phyloP scores from a whole-genome alignment of 2,329 filamentous ascomycete genomes.

The Diaporthe citri region DNA sequence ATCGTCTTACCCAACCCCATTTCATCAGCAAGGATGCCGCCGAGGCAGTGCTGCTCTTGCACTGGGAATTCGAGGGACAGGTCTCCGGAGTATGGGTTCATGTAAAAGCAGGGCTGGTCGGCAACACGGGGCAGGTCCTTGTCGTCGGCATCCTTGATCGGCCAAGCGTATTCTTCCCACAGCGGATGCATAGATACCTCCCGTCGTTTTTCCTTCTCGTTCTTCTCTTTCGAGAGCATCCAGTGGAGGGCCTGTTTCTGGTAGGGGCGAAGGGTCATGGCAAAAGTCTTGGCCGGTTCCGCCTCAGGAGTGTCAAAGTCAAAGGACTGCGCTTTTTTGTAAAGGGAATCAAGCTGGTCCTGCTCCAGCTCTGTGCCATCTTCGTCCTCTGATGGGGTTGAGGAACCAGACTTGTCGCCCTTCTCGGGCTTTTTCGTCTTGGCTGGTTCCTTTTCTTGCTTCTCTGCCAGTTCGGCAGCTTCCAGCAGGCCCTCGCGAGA shows the following conservation, averaged over 20 bases:
- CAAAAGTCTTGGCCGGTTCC: constrained; percentile 85
- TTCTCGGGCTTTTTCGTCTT: constrained; percentile 33
- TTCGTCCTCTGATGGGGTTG: constrained; percentile 73
- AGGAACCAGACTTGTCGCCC: constrained; percentile 58
- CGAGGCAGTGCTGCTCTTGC: constrained; percentile 94
- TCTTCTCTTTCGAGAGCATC: constrained; percentile 95
- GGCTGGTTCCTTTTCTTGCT: constrained; percentile 69
- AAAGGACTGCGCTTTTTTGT: constrained; percentile 96
- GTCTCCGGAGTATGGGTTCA: constrained; percentile 97
- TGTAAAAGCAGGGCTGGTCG: constrained; percentile 83
- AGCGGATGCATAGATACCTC: constrained; percentile 93
- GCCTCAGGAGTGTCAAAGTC: constrained; percentile 93
- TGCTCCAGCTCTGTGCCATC: constrained; percentile 94
- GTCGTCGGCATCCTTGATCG: constrained; percentile 87
- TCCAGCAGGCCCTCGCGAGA: constrained; percentile 87
- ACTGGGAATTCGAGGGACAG: constrained; percentile 90
- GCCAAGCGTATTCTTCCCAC: constrained; percentile 97
- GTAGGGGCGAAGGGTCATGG: constrained; percentile 87
- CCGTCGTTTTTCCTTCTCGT: constrained; percentile 74
- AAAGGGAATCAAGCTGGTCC: constrained; percentile 92
- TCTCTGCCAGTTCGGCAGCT: constrained; percentile 89
- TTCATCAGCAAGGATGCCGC: constrained; percentile 93
- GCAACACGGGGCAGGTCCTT: constrained; percentile 76
- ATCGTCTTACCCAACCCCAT: constrained; percentile 99
- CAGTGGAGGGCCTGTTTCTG: constrained; percentile 96